Evolutionary conservation across 192 early-diverging fungal species (phyloP).

Genomic region (Geranomyces variabilis): DNA sequence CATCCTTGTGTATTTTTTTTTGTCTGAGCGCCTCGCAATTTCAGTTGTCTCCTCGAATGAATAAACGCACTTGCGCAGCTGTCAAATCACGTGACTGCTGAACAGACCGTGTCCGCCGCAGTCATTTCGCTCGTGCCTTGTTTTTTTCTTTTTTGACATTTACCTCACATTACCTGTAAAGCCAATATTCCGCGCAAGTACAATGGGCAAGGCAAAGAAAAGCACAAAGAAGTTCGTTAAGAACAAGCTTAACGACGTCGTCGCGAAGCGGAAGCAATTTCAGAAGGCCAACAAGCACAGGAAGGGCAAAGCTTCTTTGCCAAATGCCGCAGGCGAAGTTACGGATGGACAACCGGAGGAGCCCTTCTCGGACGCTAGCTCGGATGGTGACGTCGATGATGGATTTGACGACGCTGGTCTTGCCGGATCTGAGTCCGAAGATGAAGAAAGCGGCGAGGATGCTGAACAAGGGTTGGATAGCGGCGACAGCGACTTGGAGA

Average conservation of each 20-base stretch:
- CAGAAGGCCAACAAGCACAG: conserved; percentile 27
- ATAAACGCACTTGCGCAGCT: too few relatives aligned
- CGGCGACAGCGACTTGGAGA: conserved; percentile 39
- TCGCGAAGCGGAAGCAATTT: conserved; percentile 41
- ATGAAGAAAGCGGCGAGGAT: conserved; percentile 43
- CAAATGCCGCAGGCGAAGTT: not conserved
- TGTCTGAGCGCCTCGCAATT: too few relatives aligned
- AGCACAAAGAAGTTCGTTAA: conserved; percentile 78
- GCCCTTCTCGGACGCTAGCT: not conserved
- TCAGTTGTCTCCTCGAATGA: too few relatives aligned
- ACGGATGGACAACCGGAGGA: conserved; percentile 7
- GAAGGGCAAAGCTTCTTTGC: conserved; percentile 12
- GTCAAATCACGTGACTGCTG: too few relatives aligned
- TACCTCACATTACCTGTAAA: not conserved
- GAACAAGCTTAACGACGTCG: conserved; percentile 68
- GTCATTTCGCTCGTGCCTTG: too few relatives aligned
- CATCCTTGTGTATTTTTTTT: too few relatives aligned
- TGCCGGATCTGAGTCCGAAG: conserved; percentile 35
- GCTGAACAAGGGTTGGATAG: conserved; percentile 10
- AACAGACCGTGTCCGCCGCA: too few relatives aligned
- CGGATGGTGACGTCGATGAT: conserved; percentile 66
- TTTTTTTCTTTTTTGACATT: too few relatives aligned
- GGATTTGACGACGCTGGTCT: conserved; percentile 54
- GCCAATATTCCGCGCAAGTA: too few relatives aligned
- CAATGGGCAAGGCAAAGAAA: conserved; percentile 69